Percentiles rank a stretch among this genome's conserved stretches.
Conservation (phyloP, 1,139 yeast species). For the Torulaspora pretoriensis region DNA sequence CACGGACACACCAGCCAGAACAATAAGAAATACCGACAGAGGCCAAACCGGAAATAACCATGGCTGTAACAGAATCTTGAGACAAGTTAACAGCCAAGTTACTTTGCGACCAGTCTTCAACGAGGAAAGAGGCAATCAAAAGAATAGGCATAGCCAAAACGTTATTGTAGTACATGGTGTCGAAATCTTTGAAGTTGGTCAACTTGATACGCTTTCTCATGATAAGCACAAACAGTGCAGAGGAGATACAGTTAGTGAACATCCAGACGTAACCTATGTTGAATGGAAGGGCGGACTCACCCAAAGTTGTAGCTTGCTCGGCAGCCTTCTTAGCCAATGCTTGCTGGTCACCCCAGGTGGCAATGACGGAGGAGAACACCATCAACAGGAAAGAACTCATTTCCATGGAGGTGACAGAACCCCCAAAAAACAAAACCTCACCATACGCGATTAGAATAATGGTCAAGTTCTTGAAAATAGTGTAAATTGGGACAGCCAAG, state of each 20-base stretch:
- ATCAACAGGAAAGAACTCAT: conserved; percentile 80
- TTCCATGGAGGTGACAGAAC: conserved; percentile 85
- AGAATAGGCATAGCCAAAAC: conserved; percentile 86
- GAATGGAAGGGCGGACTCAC: conserved; percentile 45
- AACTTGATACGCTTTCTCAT: conserved; percentile 97
- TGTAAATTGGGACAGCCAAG: conserved; percentile 90
- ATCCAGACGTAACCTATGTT: conserved; percentile 94
- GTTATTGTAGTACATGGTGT: conserved; percentile 97
- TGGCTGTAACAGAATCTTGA: conserved; percentile 70
- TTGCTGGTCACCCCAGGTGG: conserved; percentile 81
- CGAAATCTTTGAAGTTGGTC: conserved; percentile 95
- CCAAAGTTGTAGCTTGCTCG: conserved; percentile 33
- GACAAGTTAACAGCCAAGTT: conserved; percentile 73
- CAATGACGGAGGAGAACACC: conserved; percentile 90
- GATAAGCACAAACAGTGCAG: conserved; percentile 87
- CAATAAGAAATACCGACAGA: conserved; percentile 97
- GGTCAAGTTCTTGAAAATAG: conserved; percentile 95
- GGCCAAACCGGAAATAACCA: conserved; percentile 88
- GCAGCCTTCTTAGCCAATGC: conserved; percentile 30
- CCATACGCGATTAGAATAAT: conserved; percentile 96
- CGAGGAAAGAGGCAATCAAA: conserved; percentile 62
- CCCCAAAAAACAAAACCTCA: conserved; percentile 97
- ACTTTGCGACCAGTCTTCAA: conserved; percentile 89
- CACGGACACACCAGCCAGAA: conserved; percentile 99
- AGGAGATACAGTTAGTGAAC: conserved; percentile 87